These are phyloP conservation scores for Citrus trifoliata DNA, from an alignment of 345 rosid species.

Conservation along the genomic window DNA sequence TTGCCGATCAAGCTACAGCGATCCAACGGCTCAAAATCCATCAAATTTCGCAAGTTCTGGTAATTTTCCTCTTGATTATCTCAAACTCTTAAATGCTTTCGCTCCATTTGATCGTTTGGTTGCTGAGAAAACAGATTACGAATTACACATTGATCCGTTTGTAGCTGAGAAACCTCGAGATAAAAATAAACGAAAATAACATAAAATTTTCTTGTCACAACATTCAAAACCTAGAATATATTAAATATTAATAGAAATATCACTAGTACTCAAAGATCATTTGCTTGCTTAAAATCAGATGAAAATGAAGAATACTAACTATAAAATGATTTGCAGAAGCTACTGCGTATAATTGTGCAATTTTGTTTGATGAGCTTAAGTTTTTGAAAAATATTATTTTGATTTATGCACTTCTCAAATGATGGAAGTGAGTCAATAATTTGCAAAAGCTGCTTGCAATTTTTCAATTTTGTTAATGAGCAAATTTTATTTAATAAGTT, in stretches of 20 bases:
- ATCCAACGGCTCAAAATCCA: slow-evolving; percentile 17
- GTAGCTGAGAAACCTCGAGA: not conserved
- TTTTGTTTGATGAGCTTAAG: not conserved
- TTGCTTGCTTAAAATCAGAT: not conserved
- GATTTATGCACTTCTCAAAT: not conserved
- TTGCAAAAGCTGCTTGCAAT: too few relatives aligned
- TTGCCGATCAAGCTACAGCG: slow-evolving; percentile 12
- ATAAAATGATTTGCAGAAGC: too few relatives aligned
- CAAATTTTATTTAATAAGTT: too few relatives aligned
- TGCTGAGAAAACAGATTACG: not conserved
- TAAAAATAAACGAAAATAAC: not conserved
- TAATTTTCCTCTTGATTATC: not conserved
- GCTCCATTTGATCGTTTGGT: not conserved
- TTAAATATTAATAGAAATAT: not conserved
- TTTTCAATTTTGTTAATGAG: too few relatives aligned
- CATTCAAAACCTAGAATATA: not conserved
- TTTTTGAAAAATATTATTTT: not conserved
- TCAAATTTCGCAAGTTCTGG: slow-evolving; percentile 17
- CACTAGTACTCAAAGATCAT: not conserved
- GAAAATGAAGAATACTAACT: not conserved
- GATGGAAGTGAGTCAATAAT: not conserved
- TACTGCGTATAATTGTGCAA: not conserved
- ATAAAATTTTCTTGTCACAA: not conserved
- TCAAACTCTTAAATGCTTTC: not conserved
- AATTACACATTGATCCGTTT: not conserved